phyloP scores from a whole-genome alignment of 2,329 filamentous ascomycete species.

The Fusarium zealandicum region DNA sequence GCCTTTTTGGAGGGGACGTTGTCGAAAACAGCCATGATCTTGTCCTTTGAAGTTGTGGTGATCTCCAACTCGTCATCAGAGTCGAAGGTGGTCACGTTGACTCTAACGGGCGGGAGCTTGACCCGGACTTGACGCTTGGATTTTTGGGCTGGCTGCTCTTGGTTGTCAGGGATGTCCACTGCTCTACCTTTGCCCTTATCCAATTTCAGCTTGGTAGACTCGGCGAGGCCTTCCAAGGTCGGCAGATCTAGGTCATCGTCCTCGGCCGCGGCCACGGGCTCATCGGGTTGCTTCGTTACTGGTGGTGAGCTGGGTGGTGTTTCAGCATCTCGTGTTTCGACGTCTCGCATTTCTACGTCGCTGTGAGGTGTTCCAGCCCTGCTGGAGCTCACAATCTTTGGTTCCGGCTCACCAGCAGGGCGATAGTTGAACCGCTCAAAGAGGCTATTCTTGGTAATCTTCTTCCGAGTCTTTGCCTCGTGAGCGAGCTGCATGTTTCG shows the following conservation, averaged over 20 bases:
- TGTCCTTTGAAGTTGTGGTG: conserved; percentile 56
- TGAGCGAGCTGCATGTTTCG: conserved; percentile 91
- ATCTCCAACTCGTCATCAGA: conserved; percentile 73
- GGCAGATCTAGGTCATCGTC: conserved; percentile 36
- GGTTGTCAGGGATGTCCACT: conserved; percentile 21
- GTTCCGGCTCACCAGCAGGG: conserved; percentile 48
- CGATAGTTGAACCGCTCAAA: conserved; percentile 85
- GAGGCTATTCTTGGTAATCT: conserved; percentile 81
- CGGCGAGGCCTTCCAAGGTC: conserved; percentile 47
- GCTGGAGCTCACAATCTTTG: conserved; percentile 62
- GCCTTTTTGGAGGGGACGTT: conserved; percentile 68
- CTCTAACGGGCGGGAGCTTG: conserved; percentile 52
- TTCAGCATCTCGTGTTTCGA: conserved; percentile 58
- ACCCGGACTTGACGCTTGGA: conserved; percentile 59
- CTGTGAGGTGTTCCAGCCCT: conserved; percentile 59
- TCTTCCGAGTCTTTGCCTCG: conserved; percentile 89
- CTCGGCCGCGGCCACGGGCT: conserved; percentile 17
- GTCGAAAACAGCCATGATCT: conserved; percentile 71
- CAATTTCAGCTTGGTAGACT: conserved; percentile 43
- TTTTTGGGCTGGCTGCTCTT: conserved; percentile 39
- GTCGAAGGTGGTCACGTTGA: conserved; percentile 51
- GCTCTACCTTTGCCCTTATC: conserved; percentile 71
- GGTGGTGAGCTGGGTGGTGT: conserved; percentile 79
- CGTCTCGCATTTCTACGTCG: conserved; percentile 59
- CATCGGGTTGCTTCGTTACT: conserved; percentile 42